Evolutionary conservation across 192 early-diverging fungal species (phyloP).

Genomic region (Backusella morwellensis): DNA sequence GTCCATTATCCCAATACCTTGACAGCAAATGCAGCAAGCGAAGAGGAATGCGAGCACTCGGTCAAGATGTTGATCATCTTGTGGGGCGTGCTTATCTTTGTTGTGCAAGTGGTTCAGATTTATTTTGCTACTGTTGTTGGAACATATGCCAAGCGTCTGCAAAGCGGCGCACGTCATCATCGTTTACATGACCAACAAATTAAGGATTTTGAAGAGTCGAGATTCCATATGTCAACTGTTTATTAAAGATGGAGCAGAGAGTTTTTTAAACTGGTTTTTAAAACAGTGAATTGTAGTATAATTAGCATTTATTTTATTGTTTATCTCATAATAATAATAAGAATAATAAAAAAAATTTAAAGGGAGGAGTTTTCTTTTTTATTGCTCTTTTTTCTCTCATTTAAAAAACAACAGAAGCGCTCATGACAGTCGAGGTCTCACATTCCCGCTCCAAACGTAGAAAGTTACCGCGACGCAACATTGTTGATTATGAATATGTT

Average conservation of each 20-base stretch:
- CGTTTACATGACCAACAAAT: slow-evolving; percentile 41
- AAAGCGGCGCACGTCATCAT: slow-evolving; percentile 40
- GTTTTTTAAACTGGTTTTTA: neutral
- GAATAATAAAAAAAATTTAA: too few species aligned
- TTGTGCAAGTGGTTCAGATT: slow-evolving; percentile 25
- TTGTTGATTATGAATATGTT: neutral
- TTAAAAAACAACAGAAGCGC: neutral
- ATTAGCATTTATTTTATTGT: neutral
- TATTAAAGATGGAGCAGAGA: slow-evolving; percentile 19
- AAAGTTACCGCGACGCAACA: slow-evolving; percentile 1
- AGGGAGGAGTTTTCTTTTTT: neutral
- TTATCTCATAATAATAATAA: too few species aligned
- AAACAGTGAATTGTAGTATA: neutral
- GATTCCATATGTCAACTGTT: slow-evolving; percentile 37
- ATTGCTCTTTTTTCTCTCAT: neutral
- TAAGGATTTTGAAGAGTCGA: slow-evolving; percentile 40
- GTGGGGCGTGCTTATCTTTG: slow-evolving; percentile 19
- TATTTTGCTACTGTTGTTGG: slow-evolving; percentile 33
- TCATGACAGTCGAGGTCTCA: neutral
- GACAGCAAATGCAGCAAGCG: slow-evolving; percentile 7
- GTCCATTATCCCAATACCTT: slow-evolving; percentile 21
- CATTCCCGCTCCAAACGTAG: neutral
- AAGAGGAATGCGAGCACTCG: slow-evolving; percentile 2
- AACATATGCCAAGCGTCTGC: slow-evolving; percentile 31
- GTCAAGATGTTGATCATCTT: slow-evolving; percentile 22